Base-by-base conservation (phyloP, 768 basidiomycete species). In the Kwoniella dejecticola region DNA sequence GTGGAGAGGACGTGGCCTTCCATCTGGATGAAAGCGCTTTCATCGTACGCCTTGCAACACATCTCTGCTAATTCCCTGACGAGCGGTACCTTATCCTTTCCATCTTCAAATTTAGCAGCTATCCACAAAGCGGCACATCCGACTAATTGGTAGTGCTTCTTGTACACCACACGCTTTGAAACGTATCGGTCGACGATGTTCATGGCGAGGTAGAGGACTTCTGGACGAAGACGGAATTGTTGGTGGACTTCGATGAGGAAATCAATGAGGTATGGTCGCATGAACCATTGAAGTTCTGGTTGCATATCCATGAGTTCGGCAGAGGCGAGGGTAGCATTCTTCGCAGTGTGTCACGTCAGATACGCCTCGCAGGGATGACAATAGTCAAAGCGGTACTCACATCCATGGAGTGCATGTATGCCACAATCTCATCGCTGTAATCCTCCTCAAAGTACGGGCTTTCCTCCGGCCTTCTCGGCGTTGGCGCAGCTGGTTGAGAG, bases 151-250 rank as follows among this genome's bases (percentile, higher is more conserved):
- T 99, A 98, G 81, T 99, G 96, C 80, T 95, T 98, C 83, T 91
- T 91, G 82, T 92, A 97, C 63, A 99, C 96, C 66, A 99, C 88
- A 55, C 96, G 90, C 69, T 96, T 93, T 50, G 96, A 98, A 27
- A 98, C 92, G 79, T 98, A 99, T 72, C 96, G 92, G 81, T 99
- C 96, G 80, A 98, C 88, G 76, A 99, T 96, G 83, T 98, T 98
- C 80, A 98, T 86, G 11, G 95, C 90, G 79, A 99, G 90, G 80
- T 98, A 98, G 67, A 99, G 86, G 5, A 96, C 98, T 82, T 99
- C 96, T 11, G 96, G 96, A 42, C 96, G 92, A 53, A 99, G 87
- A 50, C 93, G 89, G 82, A 96, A 95, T 64, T 91, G 92, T 77
- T 95, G 92, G 80, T 99, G 96, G 64, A 98, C 90, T 80, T 99